Evolutionary conservation across 371 early-diverging fungal species (phyloP), one percentile per base, ranked within the genome.

Genomic region (Amoeboaphelidium protococcarum): DNA sequence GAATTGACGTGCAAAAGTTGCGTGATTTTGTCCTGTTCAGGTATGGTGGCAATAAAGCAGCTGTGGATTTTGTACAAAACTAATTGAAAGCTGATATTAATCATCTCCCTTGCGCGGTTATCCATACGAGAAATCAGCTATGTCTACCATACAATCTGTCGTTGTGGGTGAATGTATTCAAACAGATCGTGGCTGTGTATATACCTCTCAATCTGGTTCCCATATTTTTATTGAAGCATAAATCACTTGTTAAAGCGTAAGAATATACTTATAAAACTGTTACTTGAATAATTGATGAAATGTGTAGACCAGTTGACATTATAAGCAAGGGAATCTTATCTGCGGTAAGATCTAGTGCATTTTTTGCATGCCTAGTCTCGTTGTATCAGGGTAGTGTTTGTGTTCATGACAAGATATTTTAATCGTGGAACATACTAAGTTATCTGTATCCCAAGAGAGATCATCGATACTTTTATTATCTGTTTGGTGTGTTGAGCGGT

Each of bases 161-260:
- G n/a, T n/a, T n/a, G n/a, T n/a, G n/a, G n/a, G n/a, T n/a, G n/a
- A n/a, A 65, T 19, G 75, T 74, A 2, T 64, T 68, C 26, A 65
- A 65, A 46, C 59, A 51, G 22, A 71, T 73, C 52, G 44, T 68
- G 43, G 72, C 78, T 20, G 72, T 79, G 6, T 77, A 79, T 48
- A 69, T 72, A n/a, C 65, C 74, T 4, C 60, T 79, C 47, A 76
- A 76, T 42, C 67, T 76, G 45, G 75, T 76, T 0, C 77, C 80
- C 0, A 60, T 74, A 66, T 42, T 76, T 10, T 53, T 73, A 13
- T 61, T 79, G 31, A 64, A 69, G 26, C 58, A 59, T 20, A 58
- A 67, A 26, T 64, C 64, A 43, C 57, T 80, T 13, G 49, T 58
- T 40, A 67, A 66, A 51, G 60, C 64, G 70, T 73, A 71, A 59